Evolutionary conservation across 768 basidiomycete species (phyloP), one percentile per base, ranked within the genome.

Genomic region (Tricholoma hemisulphureum): DNA sequence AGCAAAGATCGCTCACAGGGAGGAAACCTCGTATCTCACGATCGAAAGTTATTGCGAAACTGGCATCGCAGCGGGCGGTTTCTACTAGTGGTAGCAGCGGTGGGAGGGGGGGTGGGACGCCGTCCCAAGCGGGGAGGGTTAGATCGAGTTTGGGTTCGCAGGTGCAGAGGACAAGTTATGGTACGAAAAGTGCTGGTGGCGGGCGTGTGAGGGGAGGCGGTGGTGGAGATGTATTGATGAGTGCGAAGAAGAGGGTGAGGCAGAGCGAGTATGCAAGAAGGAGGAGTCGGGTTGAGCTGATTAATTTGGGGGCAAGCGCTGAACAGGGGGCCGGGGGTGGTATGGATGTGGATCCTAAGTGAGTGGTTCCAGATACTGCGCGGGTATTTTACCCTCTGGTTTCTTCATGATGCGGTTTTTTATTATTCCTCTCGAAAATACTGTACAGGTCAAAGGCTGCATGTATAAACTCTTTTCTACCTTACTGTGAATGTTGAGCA

Each of bases 21-120:
- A 82, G 88, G 56, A 86, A 84, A 67, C 91, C 91, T 4, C 83
- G 89, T 7, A 89, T 93, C 61, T 93, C 91, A 41, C 83, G 91
- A 35, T 89, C 89, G 24, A 87, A 86, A 59, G 88, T 93, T 37
- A 90, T 92, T 45, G 88, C 90, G 0, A 83, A 80, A 63, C 74
- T 92, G 32, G 88, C 86, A 1, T 87, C 87, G 13, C 87, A 92
- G 69, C 83, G 91, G 6, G 83, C 80, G 13, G 81, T 82, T 2
- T 61, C 58, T 26, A 51, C 62, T 34, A 56, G 63, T 28, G 43
- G 46, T 28, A 51, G 53, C 18, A 41, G 35, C 35, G 49, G 49
- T 39, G 29, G 31, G 26, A 58, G 43, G 18, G 57, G 58, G 20
- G 53, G 57, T 16, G 59, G 55, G 21, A 63, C 63, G 18, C 62